A percentile compares a stretch with the other conserved stretches of the same genome.
Evolutionary conservation across 495 filamentous ascomycete genomes (phyloP).

Genomic region (Clohesyomyces aquaticus): DNA sequence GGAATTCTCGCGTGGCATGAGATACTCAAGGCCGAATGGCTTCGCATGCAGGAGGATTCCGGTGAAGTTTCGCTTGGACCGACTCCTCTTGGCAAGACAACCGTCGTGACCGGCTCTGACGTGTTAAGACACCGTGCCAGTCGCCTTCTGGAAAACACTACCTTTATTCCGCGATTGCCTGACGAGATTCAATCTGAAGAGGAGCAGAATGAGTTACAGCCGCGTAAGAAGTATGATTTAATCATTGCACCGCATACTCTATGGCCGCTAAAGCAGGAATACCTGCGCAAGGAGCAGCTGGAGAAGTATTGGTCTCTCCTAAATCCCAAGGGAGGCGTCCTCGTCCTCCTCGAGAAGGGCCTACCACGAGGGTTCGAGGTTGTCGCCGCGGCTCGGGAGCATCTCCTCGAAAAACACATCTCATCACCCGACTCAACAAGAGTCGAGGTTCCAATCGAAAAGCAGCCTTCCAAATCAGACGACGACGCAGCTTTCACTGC

Average conservation of each 20-base stretch:
- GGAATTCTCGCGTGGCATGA: slow-evolving; percentile 85
- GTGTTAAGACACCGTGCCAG: slow-evolving; percentile 75
- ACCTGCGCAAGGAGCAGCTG: slow-evolving; percentile 72
- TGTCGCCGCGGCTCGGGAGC: slow-evolving; percentile 77
- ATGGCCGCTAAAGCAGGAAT: slow-evolving; percentile 71
- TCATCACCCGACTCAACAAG: slow-evolving; percentile 60
- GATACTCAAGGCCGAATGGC: slow-evolving; percentile 78
- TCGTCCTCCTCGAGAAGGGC: slow-evolving; percentile 90
- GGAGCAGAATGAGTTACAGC: slow-evolving; percentile 49
- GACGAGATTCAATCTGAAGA: slow-evolving; percentile 54
- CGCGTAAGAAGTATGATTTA: slow-evolving; percentile 81
- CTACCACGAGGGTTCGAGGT: slow-evolving; percentile 90
- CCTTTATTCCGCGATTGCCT: slow-evolving; percentile 89
- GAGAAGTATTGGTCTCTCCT: slow-evolving; percentile 89
- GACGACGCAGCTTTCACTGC: slow-evolving; percentile 42
- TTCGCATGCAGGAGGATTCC: slow-evolving; percentile 60
- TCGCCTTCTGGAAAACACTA: slow-evolving; percentile 80
- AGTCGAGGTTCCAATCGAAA: slow-evolving; percentile 37
- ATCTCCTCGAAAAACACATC: slow-evolving; percentile 76
- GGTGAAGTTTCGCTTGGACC: slow-evolving; percentile 32
- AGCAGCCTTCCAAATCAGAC: slow-evolving; percentile 43
- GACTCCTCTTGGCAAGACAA: slow-evolving; percentile 60
- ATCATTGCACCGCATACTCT: slow-evolving; percentile 87
- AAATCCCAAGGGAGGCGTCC: slow-evolving; percentile 79
- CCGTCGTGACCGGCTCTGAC: slow-evolving; percentile 65